Conservation (phyloP, 176 grass and related monocot genomes). For the Eragrostis curvula region DNA sequence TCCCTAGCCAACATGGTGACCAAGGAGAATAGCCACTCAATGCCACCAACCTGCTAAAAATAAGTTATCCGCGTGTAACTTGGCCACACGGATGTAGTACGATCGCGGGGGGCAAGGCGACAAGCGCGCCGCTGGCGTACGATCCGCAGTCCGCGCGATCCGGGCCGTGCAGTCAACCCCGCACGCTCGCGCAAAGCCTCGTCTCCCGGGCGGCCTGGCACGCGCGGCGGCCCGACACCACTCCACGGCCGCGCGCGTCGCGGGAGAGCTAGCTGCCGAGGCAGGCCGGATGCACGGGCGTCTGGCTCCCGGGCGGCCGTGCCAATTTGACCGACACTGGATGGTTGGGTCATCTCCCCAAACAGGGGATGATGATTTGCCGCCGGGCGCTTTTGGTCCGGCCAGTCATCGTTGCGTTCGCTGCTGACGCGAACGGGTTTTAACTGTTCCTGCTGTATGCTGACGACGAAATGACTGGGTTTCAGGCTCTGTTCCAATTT, state of each 20-base stretch:
- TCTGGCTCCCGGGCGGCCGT: not conserved
- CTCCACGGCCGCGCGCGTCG: not conserved
- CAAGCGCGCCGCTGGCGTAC: slow-evolving; percentile 21
- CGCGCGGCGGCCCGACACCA: not conserved
- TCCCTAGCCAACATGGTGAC: no score
- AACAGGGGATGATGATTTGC: not conserved
- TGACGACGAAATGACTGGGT: not conserved
- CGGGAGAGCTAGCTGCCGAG: not conserved
- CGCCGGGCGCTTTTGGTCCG: not conserved
- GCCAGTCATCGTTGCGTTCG: not conserved
- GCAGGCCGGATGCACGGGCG: not conserved
- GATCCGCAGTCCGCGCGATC: slow-evolving; percentile 8
- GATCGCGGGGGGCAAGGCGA: not conserved
- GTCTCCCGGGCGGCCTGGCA: not conserved
- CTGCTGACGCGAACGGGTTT: not conserved
- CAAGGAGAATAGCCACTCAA: no score
- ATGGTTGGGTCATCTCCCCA: not conserved
- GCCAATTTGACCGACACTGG: slow-evolving; percentile 18
- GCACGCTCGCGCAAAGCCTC: not conserved
- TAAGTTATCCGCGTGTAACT: not conserved
- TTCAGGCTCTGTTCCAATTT: not conserved
- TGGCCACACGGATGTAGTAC: not conserved
- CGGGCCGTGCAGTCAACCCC: slow-evolving; percentile 27
- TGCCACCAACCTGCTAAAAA: not conserved
- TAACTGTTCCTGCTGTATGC: not conserved